Evolutionary conservation across 306 rosid genomes (phyloP).

Genomic region (Lathyrus aphaca): DNA sequence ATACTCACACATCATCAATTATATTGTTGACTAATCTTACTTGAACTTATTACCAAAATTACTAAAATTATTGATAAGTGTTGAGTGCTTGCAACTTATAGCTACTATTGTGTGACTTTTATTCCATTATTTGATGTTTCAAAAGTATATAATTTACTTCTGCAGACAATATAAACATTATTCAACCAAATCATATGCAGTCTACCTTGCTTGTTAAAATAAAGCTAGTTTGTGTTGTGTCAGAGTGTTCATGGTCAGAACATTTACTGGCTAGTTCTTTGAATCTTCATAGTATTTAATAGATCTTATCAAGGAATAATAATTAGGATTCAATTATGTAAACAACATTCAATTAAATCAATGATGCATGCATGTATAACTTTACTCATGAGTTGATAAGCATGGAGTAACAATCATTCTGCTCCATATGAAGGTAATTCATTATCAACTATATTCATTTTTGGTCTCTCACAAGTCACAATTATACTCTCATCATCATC

Average conservation of each 20-base stretch:
- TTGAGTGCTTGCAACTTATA: too few relatives aligned
- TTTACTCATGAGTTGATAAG: neutral
- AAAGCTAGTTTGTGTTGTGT: neutral
- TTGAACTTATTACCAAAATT: too few relatives aligned
- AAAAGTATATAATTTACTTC: too few relatives aligned
- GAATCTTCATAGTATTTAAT: neutral
- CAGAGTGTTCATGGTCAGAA: neutral
- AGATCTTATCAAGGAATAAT: neutral
- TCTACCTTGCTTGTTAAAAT: neutral
- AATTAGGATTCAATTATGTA: neutral
- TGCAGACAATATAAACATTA: too few relatives aligned
- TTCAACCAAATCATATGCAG: neutral
- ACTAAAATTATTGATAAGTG: too few relatives aligned
- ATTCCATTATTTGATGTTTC: too few relatives aligned
- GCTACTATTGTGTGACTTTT: too few relatives aligned
- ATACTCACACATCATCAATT: too few relatives aligned
- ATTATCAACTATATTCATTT: conserved; percentile 19
- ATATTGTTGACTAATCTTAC: too few relatives aligned
- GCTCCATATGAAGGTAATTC: conserved; percentile 48
- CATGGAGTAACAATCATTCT: conserved; percentile 38
- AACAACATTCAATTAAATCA: neutral
- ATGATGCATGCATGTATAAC: neutral
- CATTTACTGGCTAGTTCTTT: conserved; percentile 1
- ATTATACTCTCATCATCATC: conserved; percentile 50
- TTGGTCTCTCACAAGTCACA: conserved; percentile 58